These are phyloP conservation scores for Neospora caninum DNA, from an alignment of 169 alveolate genomes.

Conservation along the genomic window DNA sequence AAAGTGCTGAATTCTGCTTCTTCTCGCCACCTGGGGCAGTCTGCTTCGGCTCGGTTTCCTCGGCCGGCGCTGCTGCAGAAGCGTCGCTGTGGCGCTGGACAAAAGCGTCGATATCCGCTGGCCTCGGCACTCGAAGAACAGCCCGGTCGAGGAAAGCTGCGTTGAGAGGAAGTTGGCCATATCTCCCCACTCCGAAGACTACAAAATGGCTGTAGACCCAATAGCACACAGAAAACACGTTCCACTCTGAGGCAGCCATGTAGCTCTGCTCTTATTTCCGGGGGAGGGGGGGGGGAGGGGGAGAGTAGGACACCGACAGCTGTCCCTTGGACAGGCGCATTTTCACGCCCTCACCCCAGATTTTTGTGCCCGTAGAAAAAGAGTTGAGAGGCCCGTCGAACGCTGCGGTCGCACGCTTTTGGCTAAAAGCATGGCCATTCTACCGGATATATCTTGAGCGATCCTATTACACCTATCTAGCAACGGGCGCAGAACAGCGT, in stretches of 20 bases:
- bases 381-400: too few species aligned
- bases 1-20: background rate
- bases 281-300: too few species aligned
- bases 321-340: too few species aligned
- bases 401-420: too few species aligned
- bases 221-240: background rate
- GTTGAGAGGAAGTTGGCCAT: slow-evolving; percentile 35
- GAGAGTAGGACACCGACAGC: too few species aligned
- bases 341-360: too few species aligned
- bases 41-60: background rate
- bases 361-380: too few species aligned
- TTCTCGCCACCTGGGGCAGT: background rate
- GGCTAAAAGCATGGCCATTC: too few species aligned
- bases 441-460: too few species aligned
- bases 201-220: slow-evolving; percentile 13
- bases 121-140: slow-evolving; percentile 58
- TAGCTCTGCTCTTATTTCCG: background rate
- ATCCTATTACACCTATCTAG: too few species aligned
- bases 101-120: slow-evolving; percentile 45
- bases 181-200: slow-evolving; percentile 43
- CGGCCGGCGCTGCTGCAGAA: background rate
- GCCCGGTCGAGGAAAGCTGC: slow-evolving; percentile 59
- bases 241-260: background rate
- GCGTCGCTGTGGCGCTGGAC: background rate
- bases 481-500: too few species aligned